Base-by-base conservation (phyloP, 176 grass and related monocot genomes). In the Bolboschoenus planiculmis region DNA sequence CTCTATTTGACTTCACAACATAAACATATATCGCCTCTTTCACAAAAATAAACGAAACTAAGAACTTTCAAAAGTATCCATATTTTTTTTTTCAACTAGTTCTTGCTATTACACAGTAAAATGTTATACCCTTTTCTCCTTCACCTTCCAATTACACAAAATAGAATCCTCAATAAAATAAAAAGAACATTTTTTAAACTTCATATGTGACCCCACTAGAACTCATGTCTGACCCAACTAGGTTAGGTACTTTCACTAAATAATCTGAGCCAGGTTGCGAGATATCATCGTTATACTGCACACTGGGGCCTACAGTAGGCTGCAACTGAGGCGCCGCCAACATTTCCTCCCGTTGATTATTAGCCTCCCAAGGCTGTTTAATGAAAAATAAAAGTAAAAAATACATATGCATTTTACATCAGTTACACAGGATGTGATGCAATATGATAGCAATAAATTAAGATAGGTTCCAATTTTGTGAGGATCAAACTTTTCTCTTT, bases 281-380 rank as follows among this genome's bases (percentile, higher is more conserved):
- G 4, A 29, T 82, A 58, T 48, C 58, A 59, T 23, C 20, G 29
- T 59, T 61, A 30, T 61, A 62, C 56, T 37, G 78, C 35, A 62
- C 10, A 8, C 54, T 61, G 36, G 34, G 10, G 29, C 20, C 42
- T 48, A 30, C 30, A 26, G 16, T 27, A 62, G 53, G 57, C 44
- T 31, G n/a, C 6, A 21, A 50, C 59, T 63, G 79, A 24, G 47
- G 23, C 30, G 14, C 47, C 24, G 36, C 6, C 15, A 16, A 23
- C 2, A 43, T 64, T 82, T 46, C 50, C 35, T 48, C 57, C 21
- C 65, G 58, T 63, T 39, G 33, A 13, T 62, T 80, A 60, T 80
- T 60, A 14, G 55, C 58, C 60, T 82, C 79, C 79, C 79, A 82
- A 0, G 79, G 79, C 79, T 82, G 56, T 82, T 76, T 30, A 51